Conservation (phyloP, 1,139 yeast species). For the Blastobotrys raffinosifermentans region DNA sequence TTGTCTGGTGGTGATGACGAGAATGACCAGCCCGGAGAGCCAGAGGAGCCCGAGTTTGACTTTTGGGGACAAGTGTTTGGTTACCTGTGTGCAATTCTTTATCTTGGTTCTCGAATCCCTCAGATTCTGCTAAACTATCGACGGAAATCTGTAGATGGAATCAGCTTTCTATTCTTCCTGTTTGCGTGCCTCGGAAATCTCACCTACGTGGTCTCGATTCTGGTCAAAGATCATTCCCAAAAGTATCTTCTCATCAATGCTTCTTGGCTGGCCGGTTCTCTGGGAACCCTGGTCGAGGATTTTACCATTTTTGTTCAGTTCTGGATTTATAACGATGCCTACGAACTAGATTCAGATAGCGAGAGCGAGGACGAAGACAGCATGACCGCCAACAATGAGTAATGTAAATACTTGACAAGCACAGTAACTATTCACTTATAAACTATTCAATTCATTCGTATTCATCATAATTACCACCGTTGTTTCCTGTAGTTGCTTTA, state of each 20-base stretch:
- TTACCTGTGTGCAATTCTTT: conserved; percentile 81
- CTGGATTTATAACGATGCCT: conserved; percentile 56
- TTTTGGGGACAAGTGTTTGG: conserved; percentile 84
- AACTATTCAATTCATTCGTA: too few species aligned
- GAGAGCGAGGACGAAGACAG: too few species aligned
- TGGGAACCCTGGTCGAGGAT: conserved; percentile 82
- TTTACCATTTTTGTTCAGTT: conserved; percentile 81
- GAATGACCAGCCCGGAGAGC: conserved; percentile 12
- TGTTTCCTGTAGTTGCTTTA: too few species aligned
- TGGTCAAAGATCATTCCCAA: conserved; percentile 61
- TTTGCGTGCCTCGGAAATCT: conserved; percentile 92
- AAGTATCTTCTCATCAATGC: conserved; percentile 72
- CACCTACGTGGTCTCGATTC: conserved; percentile 79
- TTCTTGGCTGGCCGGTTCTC: conserved; percentile 89
- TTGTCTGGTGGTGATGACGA: conserved; percentile 37
- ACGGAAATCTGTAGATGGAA: conserved; percentile 89
- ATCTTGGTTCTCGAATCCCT: conserved; percentile 84
- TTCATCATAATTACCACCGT: too few species aligned
- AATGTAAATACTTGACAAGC: too few species aligned
- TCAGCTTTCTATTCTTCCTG: conserved; percentile 81
- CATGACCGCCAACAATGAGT: too few species aligned
- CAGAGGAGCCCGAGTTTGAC: conserved; percentile 50
- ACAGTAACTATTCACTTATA: too few species aligned
- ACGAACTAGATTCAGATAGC: neutral
- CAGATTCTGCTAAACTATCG: conserved; percentile 77